Evolutionary conservation across 768 basidiomycete genomes (phyloP).

Genomic region (Panellus pusillus): DNA sequence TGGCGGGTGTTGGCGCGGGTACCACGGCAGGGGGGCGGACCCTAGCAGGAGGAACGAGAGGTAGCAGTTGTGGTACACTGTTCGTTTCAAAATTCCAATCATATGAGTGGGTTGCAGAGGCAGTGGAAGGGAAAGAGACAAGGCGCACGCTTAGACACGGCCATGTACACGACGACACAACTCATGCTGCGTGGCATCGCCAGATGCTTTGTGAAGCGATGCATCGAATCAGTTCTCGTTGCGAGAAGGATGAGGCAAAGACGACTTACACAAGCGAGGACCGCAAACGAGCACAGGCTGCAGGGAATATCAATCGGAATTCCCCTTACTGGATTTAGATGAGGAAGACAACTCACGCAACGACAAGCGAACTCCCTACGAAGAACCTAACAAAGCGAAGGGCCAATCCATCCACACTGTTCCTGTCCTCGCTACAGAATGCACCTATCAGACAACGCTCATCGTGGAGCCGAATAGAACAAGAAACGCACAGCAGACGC

Average conservation of each 20-base stretch:
- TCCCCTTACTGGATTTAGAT: too few relatives aligned
- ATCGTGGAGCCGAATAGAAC: background rate
- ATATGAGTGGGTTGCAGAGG: background rate
- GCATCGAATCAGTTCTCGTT: background rate
- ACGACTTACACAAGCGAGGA: slow-evolving; percentile 2
- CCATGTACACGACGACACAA: slow-evolving; percentile 10
- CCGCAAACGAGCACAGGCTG: slow-evolving; percentile 4
- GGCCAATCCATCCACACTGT: background rate
- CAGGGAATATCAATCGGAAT: too few relatives aligned
- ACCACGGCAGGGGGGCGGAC: too few relatives aligned
- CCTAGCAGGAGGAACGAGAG: background rate
- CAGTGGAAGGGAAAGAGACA: background rate
- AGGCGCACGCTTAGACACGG: slow-evolving; percentile 6
- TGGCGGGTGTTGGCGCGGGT: too few relatives aligned
- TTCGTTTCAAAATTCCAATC: background rate
- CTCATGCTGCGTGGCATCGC: slow-evolving; percentile 12
- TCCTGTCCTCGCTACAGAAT: background rate
- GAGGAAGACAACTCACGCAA: background rate
- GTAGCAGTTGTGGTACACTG: slow-evolving; percentile 14
- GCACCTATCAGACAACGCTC: too few relatives aligned
- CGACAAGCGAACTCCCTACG: slow-evolving; percentile 1
- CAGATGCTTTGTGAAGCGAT: background rate
- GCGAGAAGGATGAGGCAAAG: too few relatives aligned
- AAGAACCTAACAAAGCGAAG: slow-evolving; percentile 1
- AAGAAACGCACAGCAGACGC: background rate